Evolutionary conservation across 1,284 basidiomycete species (phyloP).

Genomic region (Earliella scabrosa): DNA sequence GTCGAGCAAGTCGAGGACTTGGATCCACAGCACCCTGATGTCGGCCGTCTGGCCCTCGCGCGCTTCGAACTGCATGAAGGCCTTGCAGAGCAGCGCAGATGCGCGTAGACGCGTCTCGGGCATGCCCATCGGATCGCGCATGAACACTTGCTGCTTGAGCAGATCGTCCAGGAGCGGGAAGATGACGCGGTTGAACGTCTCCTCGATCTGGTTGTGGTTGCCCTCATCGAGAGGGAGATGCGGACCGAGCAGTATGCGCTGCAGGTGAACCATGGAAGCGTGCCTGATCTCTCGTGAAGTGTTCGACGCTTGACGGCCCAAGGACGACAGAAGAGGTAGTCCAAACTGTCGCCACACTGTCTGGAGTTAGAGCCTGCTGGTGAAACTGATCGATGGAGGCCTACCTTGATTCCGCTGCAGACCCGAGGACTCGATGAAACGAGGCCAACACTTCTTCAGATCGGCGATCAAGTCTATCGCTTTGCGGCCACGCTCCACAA

Average conservation of each 20-base stretch:
- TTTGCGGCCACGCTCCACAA: conserved; percentile 79
- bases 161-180: conserved; percentile 95
- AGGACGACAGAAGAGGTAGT: conserved; percentile 78
- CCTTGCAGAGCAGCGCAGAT: conserved; percentile 90
- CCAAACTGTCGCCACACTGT: conserved; percentile 84
- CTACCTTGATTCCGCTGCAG: conserved; percentile 55
- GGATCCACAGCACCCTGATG: conserved; percentile 85
- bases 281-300: conserved; percentile 87
- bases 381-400: conserved; percentile 18
- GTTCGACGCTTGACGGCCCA: conserved; percentile 88
- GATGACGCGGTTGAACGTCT: conserved; percentile 88
- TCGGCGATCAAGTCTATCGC: conserved; percentile 84
- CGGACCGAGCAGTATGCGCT: conserved; percentile 86
- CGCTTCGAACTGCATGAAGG: conserved; percentile 92
- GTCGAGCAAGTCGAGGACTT: conserved; percentile 91
- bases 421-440: conserved; percentile 54
- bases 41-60: conserved; percentile 72
- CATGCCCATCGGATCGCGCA: conserved; percentile 85
- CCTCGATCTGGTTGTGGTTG: conserved; percentile 69
- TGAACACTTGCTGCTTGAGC: conserved; percentile 82
- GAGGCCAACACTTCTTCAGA: conserved; percentile 66
- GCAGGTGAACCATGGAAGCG: conserved; percentile 82
- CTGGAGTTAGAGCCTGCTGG: conserved; percentile 25
- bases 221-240: conserved; percentile 64
- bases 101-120: conserved; percentile 89